Evolutionary conservation across 805 yeast species (phyloP).

Genomic region (Wickerhamiella spandovensis): DNA sequence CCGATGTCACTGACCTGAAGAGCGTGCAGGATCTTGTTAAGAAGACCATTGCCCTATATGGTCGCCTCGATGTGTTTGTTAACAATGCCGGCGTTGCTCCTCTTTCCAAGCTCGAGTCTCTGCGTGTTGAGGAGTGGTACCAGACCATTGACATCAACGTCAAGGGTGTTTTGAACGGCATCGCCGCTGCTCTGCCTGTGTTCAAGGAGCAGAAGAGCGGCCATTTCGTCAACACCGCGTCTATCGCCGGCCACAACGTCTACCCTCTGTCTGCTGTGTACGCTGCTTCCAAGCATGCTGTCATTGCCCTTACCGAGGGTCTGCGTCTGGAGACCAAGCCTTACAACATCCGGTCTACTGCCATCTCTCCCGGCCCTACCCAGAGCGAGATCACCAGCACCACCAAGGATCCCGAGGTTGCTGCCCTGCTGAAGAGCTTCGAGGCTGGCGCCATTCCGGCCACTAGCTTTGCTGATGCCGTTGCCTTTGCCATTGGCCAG

Average conservation of each 20-base stretch:
- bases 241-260: neutral
- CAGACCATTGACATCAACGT: neutral
- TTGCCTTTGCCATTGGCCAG: neutral
- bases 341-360: slow-evolving; percentile 54
- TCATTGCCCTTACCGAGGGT: slow-evolving; percentile 39
- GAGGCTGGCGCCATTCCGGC: neutral
- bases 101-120: neutral
- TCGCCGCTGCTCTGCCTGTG: neutral
- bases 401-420: neutral
- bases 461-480: neutral
- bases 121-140: neutral
- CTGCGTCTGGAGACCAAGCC: slow-evolving; percentile 56
- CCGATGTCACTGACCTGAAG: neutral
- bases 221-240: neutral
- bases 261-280: neutral
- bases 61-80: neutral
- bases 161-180: slow-evolving; percentile 1
- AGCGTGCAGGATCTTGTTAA: neutral
- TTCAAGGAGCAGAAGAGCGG: neutral
- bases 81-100: slow-evolving; percentile 1
- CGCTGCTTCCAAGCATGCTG: slow-evolving; percentile 9
- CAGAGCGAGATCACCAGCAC: slow-evolving; percentile 43
- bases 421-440: neutral
- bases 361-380: slow-evolving; percentile 63
- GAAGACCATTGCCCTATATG: neutral